These are phyloP conservation scores for Metschnikowia amazonensis DNA, from an alignment of 805 yeast species.

Conservation along the genomic window DNA sequence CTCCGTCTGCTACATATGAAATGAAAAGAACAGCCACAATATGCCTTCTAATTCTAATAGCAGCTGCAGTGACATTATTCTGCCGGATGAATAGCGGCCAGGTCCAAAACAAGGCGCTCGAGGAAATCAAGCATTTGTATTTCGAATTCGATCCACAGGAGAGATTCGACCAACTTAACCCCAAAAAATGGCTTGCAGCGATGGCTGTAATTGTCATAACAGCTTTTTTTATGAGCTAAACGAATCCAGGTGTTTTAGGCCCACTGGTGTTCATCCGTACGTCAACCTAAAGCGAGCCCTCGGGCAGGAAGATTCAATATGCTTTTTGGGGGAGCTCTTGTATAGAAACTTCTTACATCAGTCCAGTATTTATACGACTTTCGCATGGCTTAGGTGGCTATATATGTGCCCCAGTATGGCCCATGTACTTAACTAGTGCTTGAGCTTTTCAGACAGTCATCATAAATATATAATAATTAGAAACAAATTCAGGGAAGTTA, in stretches of 20 bases:
- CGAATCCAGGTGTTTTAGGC: neutral
- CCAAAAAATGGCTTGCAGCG: constrained; percentile 12
- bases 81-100: neutral
- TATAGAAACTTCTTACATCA: too few relatives aligned
- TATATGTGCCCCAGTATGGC: too few relatives aligned
- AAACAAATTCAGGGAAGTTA: too few relatives aligned
- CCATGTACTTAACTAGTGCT: too few relatives aligned
- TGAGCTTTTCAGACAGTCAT: too few relatives aligned
- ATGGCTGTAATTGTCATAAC: constrained; percentile 7
- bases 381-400: too few relatives aligned
- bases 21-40: neutral
- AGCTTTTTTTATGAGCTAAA: constrained; percentile 7
- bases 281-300: too few relatives aligned
- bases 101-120: neutral
- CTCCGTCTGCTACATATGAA: neutral
- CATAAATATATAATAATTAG: too few relatives aligned
- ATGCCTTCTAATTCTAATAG: neutral
- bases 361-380: too few relatives aligned
- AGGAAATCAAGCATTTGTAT: constrained; percentile 5
- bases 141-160: constrained; percentile 16
- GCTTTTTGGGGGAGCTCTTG: too few relatives aligned
- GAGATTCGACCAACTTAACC: constrained; percentile 12
- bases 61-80: neutral
- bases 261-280: too few relatives aligned
- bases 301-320: too few relatives aligned